Percentiles rank a stretch among this genome's conserved stretches.
Conservation (phyloP, 2,329 filamentous ascomycete species). For the Verticillium tricorpus region DNA sequence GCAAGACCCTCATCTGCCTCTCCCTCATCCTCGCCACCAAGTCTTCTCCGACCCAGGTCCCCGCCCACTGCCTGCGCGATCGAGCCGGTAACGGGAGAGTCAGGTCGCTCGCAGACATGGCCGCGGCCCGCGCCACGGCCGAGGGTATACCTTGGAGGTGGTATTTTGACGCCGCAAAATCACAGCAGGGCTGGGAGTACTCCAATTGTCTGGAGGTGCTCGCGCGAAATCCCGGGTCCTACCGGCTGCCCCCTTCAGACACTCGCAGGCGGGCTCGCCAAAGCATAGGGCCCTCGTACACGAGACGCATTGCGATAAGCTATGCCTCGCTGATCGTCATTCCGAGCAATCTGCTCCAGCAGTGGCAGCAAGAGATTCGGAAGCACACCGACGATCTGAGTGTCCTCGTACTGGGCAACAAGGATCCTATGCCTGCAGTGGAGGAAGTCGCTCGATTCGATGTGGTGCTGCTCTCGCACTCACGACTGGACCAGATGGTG, state of each 20-base stretch:
- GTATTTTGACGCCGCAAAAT: conserved; percentile 50
- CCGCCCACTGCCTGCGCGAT: conserved; percentile 16
- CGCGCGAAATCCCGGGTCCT: conserved; percentile 52
- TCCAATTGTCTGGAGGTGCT: conserved; percentile 52
- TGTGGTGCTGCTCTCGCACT: conserved; percentile 71
- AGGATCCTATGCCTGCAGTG: neutral
- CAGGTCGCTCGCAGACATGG: conserved; percentile 70
- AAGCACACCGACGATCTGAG: conserved; percentile 69
- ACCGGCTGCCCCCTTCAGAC: conserved; percentile 46
- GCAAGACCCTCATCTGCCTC: conserved; percentile 86
- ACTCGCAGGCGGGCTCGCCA: conserved; percentile 15
- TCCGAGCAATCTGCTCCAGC: conserved; percentile 75
- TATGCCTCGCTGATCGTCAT: conserved; percentile 73
- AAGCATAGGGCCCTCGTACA: neutral
- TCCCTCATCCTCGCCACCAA: conserved; percentile 72
- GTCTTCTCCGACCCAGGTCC: conserved; percentile 53
- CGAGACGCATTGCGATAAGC: conserved; percentile 44
- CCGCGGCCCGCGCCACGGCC: conserved; percentile 63
- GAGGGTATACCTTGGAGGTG: conserved; percentile 66
- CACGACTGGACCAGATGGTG: conserved; percentile 62
- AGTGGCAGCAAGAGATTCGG: conserved; percentile 77
- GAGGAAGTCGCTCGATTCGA: conserved; percentile 64
- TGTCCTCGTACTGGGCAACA: conserved; percentile 52
- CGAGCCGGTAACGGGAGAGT: conserved; percentile 36
- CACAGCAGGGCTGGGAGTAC: conserved; percentile 43